These are phyloP conservation scores for Crithidia expoeki DNA, from an alignment of 208 protist genomes.

Conservation along the genomic window DNA sequence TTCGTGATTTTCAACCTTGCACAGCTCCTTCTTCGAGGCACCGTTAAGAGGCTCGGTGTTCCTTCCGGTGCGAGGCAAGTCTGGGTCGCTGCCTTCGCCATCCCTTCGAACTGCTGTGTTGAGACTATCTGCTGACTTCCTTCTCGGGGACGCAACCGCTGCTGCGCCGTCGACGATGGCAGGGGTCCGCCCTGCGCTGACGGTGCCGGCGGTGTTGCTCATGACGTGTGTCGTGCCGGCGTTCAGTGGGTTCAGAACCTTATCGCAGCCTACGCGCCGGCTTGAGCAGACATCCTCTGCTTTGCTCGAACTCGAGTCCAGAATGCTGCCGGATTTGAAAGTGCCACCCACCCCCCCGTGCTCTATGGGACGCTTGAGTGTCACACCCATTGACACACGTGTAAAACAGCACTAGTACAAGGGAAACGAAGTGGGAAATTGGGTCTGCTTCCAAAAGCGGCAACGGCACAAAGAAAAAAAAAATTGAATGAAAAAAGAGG, in stretches of 20 bases:
- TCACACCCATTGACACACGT: slow-evolving; percentile 8
- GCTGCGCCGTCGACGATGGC: neutral
- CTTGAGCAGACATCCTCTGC: neutral
- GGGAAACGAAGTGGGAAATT: too few relatives aligned
- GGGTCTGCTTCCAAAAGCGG: too few relatives aligned
- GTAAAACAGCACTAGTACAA: neutral
- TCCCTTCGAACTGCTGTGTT: too few relatives aligned
- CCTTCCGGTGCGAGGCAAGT: neutral
- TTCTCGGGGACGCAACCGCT: neutral
- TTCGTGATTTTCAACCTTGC: neutral
- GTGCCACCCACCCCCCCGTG: neutral
- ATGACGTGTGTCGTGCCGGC: neutral
- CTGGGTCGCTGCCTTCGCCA: neutral
- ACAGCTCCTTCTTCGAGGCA: neutral
- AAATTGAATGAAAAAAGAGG: neutral
- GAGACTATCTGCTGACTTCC: neutral
- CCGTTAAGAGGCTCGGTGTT: neutral
- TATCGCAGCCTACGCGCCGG: neutral
- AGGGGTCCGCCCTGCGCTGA: neutral
- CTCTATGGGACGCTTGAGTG: slow-evolving; percentile 9
- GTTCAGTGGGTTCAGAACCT: neutral
- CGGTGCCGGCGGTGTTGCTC: slow-evolving; percentile 16
- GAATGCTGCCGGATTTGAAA: neutral
- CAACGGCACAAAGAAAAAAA: slow-evolving; percentile 8
- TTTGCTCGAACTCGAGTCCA: slow-evolving; percentile 6